Evolutionary conservation across 2,329 filamentous ascomycete genomes (phyloP).

Genomic region (Fusarium haematococcum): DNA sequence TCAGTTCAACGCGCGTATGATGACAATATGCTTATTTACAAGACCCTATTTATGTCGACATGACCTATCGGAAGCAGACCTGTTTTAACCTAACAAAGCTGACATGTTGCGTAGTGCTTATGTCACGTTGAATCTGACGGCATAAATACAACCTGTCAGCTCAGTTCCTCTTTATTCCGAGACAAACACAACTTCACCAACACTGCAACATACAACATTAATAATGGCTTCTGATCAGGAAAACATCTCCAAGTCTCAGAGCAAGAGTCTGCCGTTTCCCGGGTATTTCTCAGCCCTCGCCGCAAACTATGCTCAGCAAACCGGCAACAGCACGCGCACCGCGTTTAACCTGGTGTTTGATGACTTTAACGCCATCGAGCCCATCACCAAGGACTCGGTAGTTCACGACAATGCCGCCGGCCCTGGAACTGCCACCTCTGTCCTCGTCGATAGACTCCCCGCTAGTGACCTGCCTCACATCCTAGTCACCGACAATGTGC

Average conservation of each 20-base stretch:
- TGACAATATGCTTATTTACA: neutral
- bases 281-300: conserved; percentile 45
- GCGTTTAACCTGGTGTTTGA: conserved; percentile 32
- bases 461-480: conserved; percentile 8
- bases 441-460: conserved; percentile 30
- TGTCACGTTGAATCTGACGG: neutral
- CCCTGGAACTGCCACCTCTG: conserved; percentile 46
- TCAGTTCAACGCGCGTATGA: neutral
- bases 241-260: conserved; percentile 9
- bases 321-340: conserved; percentile 44
- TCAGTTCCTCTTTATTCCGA: neutral
- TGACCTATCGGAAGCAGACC: neutral
- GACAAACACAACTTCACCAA: neutral
- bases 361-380: conserved; percentile 26
- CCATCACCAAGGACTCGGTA: conserved; percentile 40
- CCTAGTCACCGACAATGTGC: conserved; percentile 35
- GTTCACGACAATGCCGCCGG: conserved; percentile 51
- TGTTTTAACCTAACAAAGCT: neutral
- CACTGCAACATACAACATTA: neutral
- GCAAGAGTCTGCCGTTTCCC: conserved; percentile 23
- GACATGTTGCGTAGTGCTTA: neutral
- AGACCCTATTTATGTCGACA: neutral
- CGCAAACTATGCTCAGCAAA: conserved; percentile 42
- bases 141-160: neutral
- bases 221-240: conserved; percentile 8